A percentile compares a stretch with the other conserved stretches of the same genome.
Conservation (phyloP, 129 eudicot genomes). For the Flaveria linearis region DNA sequence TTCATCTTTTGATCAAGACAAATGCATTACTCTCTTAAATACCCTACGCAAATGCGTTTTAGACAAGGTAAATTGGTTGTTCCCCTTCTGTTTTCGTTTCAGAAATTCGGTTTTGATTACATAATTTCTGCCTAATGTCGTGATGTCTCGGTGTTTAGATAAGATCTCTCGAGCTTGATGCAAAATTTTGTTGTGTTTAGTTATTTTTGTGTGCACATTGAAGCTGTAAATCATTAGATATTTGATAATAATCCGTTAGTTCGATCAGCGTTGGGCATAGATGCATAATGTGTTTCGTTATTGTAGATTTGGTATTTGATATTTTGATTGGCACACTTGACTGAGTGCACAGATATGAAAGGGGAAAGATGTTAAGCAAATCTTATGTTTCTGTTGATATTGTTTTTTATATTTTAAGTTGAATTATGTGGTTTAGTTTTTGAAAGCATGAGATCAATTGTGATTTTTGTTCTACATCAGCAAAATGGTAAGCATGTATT, state of each 20-base stretch:
- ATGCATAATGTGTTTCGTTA: neutral
- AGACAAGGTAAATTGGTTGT: slow-evolving; percentile 42
- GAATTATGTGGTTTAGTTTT: slow-evolving; percentile 3
- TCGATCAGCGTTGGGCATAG: neutral
- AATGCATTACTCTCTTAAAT: slow-evolving; percentile 59
- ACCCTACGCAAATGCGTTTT: slow-evolving; percentile 64
- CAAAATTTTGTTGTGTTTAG: neutral
- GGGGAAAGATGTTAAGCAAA: too few relatives aligned
- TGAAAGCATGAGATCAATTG: neutral
- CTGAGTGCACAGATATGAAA: too few relatives aligned
- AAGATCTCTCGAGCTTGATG: slow-evolving; percentile 2
- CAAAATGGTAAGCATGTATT: neutral
- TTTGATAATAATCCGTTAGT: too few relatives aligned
- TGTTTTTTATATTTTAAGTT: neutral
- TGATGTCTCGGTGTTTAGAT: neutral
- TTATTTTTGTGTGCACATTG: neutral
- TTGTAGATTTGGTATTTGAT: too few relatives aligned
- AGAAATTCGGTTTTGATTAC: too few relatives aligned
- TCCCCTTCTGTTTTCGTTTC: neutral
- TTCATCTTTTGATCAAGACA: slow-evolving; percentile 61
- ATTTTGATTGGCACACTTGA: too few relatives aligned
- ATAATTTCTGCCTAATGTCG: neutral
- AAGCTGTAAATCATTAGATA: too few relatives aligned
- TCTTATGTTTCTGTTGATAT: too few relatives aligned
- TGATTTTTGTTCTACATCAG: neutral